Percentiles rank a stretch among this genome's conserved stretches.
phyloP scores from a whole-genome alignment of 1,284 basidiomycete genomes.

The Austropuccinia psidii region DNA sequence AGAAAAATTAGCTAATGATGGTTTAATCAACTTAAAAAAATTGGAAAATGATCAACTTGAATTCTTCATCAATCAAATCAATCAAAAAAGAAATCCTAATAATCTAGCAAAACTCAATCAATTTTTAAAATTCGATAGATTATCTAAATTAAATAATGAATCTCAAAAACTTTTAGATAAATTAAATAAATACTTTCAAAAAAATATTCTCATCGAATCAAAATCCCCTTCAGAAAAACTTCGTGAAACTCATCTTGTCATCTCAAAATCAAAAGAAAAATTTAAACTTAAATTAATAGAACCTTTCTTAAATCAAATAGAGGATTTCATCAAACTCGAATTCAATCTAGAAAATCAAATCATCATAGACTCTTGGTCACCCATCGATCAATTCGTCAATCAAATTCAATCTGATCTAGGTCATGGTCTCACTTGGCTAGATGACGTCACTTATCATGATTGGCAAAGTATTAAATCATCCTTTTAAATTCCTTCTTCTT shows the following conservation, averaged over 20 bases:
- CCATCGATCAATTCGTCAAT: not conserved
- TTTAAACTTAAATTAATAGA: conserved; percentile 7
- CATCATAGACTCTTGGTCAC: not conserved
- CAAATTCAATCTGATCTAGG: not conserved
- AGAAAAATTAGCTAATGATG: not conserved
- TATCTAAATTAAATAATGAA: not conserved
- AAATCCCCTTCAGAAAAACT: not conserved
- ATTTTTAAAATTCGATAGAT: not conserved
- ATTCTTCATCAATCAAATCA: not conserved
- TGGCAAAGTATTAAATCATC: too few relatives aligned
- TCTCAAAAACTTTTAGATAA: not conserved
- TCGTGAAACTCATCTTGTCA: not conserved
- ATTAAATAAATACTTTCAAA: not conserved
- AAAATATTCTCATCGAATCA: not conserved
- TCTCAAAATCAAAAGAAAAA: conserved; percentile 8
- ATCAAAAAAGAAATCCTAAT: not conserved
- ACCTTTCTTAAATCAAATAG: not conserved
- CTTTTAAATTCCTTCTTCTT: too few relatives aligned
- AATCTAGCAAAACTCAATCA: not conserved
- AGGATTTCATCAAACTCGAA: not conserved
- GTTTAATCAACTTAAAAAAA: not conserved
- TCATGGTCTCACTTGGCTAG: conserved; percentile 17
- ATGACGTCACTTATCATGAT: conserved; percentile 14
- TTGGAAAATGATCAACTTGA: not conserved
- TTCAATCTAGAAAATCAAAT: not conserved